These are phyloP conservation scores for Umbilicus rupestris DNA, from an alignment of 164 flowering plant genomes.

Conservation along the genomic window DNA sequence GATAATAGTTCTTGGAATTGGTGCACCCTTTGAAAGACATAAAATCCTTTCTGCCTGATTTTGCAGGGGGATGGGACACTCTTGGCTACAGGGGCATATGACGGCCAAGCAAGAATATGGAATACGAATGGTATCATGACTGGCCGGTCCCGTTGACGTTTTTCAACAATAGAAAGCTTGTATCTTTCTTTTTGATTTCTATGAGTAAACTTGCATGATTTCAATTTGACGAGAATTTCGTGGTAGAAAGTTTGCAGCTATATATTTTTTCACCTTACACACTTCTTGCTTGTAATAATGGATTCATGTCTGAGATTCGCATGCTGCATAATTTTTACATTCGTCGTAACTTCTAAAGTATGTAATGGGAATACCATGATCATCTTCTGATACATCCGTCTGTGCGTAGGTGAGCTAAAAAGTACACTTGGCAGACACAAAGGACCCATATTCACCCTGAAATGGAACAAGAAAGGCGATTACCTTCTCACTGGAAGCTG, in stretches of 20 bases:
- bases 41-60: neutral
- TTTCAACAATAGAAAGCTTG: neutral
- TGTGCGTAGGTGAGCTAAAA: constrained; percentile 63
- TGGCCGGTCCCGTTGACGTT: neutral
- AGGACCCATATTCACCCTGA: constrained; percentile 87
- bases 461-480: constrained; percentile 99
- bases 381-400: neutral
- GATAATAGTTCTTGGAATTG: neutral
- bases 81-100: constrained; percentile 98
- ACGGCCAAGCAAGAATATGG: constrained; percentile 99
- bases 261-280: neutral
- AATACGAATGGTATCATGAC: constrained; percentile 55
- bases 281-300: neutral
- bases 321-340: neutral
- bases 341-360: neutral
- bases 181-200: neutral
- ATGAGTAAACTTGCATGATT: neutral
- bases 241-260: neutral
- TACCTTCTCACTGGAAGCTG: constrained; percentile 94
- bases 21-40: neutral
- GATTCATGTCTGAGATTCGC: neutral
- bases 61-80: constrained; percentile 82
- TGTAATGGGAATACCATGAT: neutral
- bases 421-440: constrained; percentile 77
- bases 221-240: neutral